Evolutionary conservation across 2,329 filamentous ascomycete genomes (phyloP), one percentile per base, ranked within the genome.

Genomic region (Penicillium sp.): DNA sequence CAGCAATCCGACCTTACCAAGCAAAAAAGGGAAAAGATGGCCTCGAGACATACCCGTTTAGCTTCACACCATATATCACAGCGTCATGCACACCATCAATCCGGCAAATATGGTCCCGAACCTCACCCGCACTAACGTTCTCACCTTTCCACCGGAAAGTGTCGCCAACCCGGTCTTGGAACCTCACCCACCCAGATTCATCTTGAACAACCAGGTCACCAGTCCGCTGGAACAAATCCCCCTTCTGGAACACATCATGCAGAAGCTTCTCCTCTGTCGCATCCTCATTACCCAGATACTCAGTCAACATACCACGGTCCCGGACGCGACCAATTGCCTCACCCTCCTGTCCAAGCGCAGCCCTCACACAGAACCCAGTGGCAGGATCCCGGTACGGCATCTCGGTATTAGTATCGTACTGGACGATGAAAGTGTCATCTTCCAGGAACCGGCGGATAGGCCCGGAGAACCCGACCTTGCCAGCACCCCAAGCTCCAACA

Each of bases 101-200:
- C 22, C 68, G 66, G 40, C 74, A 75, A 43, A 79, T 74, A 61
- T 77, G 74, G 58, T 78, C 76, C 47, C 75, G 66, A 26, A 79
- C 72, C 57, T 79, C 77, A 1, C 76, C 76, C 0, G 77, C 76
- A 48, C 73, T 76, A 5, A 79, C 77, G 49, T 79, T 79, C 68
- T 79, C 77, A 2, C 76, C 76, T 58, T 79, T 73, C 66, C 69
- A 75, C 37, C 66, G 69, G 58, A 72, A 73, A 4, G 70, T 73
- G 56, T 74, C 72, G n/a, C 72, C 72, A 45, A 74, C 71, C 1
- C 72, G 72, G 43, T 80, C 78, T 46, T 77, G 72, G 60, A 80
- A 81, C 18, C 69, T 71, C 4, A 80, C 65, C 74, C 77, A 79
- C 0, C 78, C 77, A 18, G 69, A 67, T 1, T 60, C 46, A 43